These are phyloP conservation scores for Tanacetum coccineum DNA, from an alignment of 129 eudicot species.

Conservation along the genomic window DNA sequence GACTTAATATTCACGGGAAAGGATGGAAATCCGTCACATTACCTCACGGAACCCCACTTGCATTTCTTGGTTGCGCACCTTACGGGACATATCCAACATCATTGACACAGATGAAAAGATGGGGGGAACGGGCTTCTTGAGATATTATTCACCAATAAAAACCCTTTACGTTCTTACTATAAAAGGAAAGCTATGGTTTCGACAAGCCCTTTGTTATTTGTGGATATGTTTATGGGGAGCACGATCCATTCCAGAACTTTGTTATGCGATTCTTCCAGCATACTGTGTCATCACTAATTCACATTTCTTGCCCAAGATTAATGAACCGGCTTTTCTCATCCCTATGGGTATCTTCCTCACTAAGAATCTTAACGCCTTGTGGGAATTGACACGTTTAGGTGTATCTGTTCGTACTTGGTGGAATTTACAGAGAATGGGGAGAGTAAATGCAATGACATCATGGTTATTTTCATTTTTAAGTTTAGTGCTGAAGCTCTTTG, in stretches of 20 bases:
- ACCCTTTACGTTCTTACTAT: slow-evolving; percentile 35
- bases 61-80: slow-evolving; percentile 55
- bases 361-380: slow-evolving; percentile 30
- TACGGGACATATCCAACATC: slow-evolving; percentile 34
- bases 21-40: slow-evolving; percentile 48
- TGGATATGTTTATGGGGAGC: slow-evolving; percentile 33
- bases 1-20: slow-evolving; percentile 39
- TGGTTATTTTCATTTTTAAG: slow-evolving; percentile 31
- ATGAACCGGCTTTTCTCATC: slow-evolving; percentile 33
- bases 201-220: slow-evolving; percentile 53
- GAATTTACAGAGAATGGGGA: slow-evolving; percentile 50
- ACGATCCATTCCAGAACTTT: slow-evolving; percentile 41
- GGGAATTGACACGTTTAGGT: slow-evolving; percentile 32
- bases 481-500: slow-evolving; percentile 36
- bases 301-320: slow-evolving; percentile 42
- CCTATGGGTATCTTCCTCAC: slow-evolving; percentile 29
- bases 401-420: slow-evolving; percentile 47
- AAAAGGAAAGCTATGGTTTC: slow-evolving; percentile 38
- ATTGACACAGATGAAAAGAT: slow-evolving; percentile 44
- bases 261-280: slow-evolving; percentile 49
- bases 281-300: slow-evolving; percentile 42
- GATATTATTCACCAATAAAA: slow-evolving; percentile 29
- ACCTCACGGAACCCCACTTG: slow-evolving; percentile 27
- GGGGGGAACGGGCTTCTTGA: slow-evolving; percentile 55
- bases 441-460: slow-evolving; percentile 34